Conservation (phyloP, 495 filamentous ascomycete species). For the Penicillium longicatenatum region DNA sequence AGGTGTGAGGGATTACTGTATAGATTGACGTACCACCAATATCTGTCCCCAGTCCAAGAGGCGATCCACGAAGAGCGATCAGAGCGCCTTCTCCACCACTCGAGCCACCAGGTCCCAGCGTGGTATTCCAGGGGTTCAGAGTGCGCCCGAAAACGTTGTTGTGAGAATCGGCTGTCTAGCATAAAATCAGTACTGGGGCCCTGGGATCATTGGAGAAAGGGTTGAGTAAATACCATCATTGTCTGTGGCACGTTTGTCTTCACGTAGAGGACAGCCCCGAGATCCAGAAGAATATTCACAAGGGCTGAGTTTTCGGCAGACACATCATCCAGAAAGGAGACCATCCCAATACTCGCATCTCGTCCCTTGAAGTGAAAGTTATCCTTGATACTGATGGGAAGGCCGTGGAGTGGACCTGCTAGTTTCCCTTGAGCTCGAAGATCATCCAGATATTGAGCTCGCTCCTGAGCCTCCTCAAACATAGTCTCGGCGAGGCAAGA, state of each 20-base stretch:
- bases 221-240: conserved; percentile 29
- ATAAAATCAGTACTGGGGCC: neutral
- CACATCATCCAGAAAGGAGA: conserved; percentile 19
- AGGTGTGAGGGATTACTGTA: conserved; percentile 13
- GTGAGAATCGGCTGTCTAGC: conserved; percentile 42
- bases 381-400: conserved; percentile 67
- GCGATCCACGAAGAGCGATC: conserved; percentile 35
- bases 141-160: conserved; percentile 62
- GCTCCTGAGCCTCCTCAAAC: conserved; percentile 39
- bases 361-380: conserved; percentile 54
- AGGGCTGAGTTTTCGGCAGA: conserved; percentile 21
- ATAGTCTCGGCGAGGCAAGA: conserved; percentile 63
- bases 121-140: conserved; percentile 56
- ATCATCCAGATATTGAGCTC: conserved; percentile 40
- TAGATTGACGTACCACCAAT: conserved; percentile 36
- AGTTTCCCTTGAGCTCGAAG: conserved; percentile 34
- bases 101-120: conserved; percentile 54
- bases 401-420: conserved; percentile 62
- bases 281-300: conserved; percentile 24
- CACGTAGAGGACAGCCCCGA: conserved; percentile 52
- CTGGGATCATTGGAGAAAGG: neutral
- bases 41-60: conserved; percentile 41
- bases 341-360: conserved; percentile 30
- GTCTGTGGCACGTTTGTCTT: conserved; percentile 61
- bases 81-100: conserved; percentile 62